A percentile compares a stretch with the other conserved stretches of the same genome.
These are phyloP conservation scores for Inonotus obliquus DNA, from an alignment of 1,284 basidiomycete species.

Conservation along the genomic window DNA sequence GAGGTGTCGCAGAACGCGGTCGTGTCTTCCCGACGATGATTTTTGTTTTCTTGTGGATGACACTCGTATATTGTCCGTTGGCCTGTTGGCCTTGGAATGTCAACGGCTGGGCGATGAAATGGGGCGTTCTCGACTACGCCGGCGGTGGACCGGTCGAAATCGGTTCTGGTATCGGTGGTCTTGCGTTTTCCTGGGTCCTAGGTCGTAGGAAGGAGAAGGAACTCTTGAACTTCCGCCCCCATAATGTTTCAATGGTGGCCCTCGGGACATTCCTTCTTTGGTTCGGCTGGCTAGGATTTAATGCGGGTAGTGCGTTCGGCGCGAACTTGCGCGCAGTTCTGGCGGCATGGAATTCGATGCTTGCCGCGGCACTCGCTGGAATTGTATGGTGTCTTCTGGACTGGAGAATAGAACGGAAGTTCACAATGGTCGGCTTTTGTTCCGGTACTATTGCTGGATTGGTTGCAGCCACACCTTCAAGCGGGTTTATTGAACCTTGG, in stretches of 20 bases:
- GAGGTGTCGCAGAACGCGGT: slow-evolving; percentile 85
- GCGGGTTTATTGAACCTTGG: slow-evolving; percentile 64
- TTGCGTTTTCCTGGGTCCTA: slow-evolving; percentile 85
- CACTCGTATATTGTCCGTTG: slow-evolving; percentile 79
- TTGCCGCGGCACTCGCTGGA: slow-evolving; percentile 72
- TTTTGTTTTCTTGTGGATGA: slow-evolving; percentile 85
- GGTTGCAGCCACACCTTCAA: slow-evolving; percentile 87
- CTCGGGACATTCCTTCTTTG: slow-evolving; percentile 88
- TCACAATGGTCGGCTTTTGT: slow-evolving; percentile 83
- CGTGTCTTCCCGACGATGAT: slow-evolving; percentile 85
- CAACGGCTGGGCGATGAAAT: slow-evolving; percentile 85
- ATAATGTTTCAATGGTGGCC: slow-evolving; percentile 87
- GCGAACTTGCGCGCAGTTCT: slow-evolving; percentile 87
- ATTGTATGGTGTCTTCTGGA: slow-evolving; percentile 89
- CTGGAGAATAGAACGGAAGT: slow-evolving; percentile 77
- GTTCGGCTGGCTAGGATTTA: slow-evolving; percentile 73
- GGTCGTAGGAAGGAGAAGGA: slow-evolving; percentile 76
- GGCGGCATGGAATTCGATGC: slow-evolving; percentile 87
- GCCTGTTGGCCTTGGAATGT: slow-evolving; percentile 75
- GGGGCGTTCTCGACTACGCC: slow-evolving; percentile 87
- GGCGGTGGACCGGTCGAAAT: slow-evolving; percentile 94
- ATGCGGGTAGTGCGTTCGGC: slow-evolving; percentile 75
- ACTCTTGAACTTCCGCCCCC: slow-evolving; percentile 85
- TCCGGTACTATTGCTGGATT: slow-evolving; percentile 83
- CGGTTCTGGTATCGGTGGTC: slow-evolving; percentile 80